A percentile compares a stretch with the other conserved stretches of the same genome.
These are phyloP conservation scores for Lodderomyces elongisporus DNA, from an alignment of 1,139 yeast species.

Conservation along the genomic window DNA sequence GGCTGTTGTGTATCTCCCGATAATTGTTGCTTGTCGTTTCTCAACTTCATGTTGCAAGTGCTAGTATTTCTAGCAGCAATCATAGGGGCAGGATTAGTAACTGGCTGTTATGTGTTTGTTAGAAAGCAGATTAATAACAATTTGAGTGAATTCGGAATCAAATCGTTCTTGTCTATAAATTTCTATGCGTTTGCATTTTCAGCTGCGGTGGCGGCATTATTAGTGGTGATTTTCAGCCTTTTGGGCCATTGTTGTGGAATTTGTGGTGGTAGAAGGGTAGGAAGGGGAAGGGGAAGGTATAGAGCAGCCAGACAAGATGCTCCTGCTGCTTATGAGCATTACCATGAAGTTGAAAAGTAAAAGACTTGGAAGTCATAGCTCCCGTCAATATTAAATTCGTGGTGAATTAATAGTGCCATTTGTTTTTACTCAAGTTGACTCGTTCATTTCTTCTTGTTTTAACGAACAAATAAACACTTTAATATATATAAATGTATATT, in stretches of 20 bases:
- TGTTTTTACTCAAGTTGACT: no score
- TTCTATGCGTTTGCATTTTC: conserved; percentile 45
- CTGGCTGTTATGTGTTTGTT: conserved; percentile 29
- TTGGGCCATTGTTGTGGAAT: conserved; percentile 45
- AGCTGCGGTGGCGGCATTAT: conserved; percentile 33
- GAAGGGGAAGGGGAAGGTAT: no score
- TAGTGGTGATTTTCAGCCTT: conserved; percentile 30
- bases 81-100: conserved; percentile 31
- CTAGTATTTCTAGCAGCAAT: conserved; percentile 27
- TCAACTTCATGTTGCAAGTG: conserved; percentile 34
- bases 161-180: conserved; percentile 34
- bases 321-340: no score
- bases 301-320: no score
- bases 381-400: no score
- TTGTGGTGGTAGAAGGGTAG: conserved; percentile 30
- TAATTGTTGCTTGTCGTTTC: conserved; percentile 34
- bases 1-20: conserved; percentile 36
- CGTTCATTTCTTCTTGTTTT: no score
- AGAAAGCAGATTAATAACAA: conserved; percentile 29
- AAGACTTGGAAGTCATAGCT: no score
- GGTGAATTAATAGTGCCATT: no score
- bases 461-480: no score
- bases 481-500: no score
- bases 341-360: no score
- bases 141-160: conserved; percentile 29